Percentiles rank a stretch among this genome's conserved stretches.
phyloP scores from a whole-genome alignment of 495 filamentous ascomycete genomes.

The Staphylotrichum tortipilum region DNA sequence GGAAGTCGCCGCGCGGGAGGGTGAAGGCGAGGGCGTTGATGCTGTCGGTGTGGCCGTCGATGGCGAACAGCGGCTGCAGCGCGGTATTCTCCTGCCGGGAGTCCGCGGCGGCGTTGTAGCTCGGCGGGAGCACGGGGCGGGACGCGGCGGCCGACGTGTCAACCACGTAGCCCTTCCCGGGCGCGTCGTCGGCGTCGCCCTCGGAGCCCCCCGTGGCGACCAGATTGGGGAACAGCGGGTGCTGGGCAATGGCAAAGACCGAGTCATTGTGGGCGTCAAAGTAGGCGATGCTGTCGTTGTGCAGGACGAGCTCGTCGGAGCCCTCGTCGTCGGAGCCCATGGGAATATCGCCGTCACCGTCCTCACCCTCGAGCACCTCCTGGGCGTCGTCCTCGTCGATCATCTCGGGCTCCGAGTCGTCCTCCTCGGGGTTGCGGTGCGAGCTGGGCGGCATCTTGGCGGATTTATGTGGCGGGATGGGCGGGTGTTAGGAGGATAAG shows the following conservation, averaged over 20 bases:
- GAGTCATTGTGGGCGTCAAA: constrained; percentile 83
- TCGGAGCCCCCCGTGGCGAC: constrained; percentile 81
- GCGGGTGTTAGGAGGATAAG: too few species aligned
- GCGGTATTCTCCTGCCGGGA: constrained; percentile 38
- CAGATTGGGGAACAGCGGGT: constrained; percentile 68
- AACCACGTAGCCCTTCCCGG: constrained; percentile 62
- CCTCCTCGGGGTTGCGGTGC: constrained; percentile 24
- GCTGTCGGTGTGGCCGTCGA: constrained; percentile 84
- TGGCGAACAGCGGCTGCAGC: constrained; percentile 53
- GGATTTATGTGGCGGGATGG: too few species aligned
- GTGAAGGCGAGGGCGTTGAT: constrained; percentile 82
- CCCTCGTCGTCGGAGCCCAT: constrained; percentile 62
- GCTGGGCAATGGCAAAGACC: constrained; percentile 88
- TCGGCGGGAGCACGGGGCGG: constrained; percentile 57
- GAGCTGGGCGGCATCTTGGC: constrained; percentile 17
- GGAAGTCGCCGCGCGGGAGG: constrained; percentile 20
- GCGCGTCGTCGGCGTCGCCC: constrained; percentile 59
- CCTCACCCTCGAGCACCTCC: constrained; percentile 54
- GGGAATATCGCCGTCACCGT: constrained; percentile 58
- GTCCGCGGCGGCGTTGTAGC: constrained; percentile 59
- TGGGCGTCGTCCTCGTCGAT: constrained; percentile 55
- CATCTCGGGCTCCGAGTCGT: constrained; percentile 46
- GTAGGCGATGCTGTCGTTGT: constrained; percentile 87
- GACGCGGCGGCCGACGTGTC: constrained; percentile 59
- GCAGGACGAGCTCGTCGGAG: constrained; percentile 59